Evolutionary conservation across 768 basidiomycete genomes (phyloP), one percentile per base, ranked within the genome.

Genomic region (Boletus tylopilopsis): DNA sequence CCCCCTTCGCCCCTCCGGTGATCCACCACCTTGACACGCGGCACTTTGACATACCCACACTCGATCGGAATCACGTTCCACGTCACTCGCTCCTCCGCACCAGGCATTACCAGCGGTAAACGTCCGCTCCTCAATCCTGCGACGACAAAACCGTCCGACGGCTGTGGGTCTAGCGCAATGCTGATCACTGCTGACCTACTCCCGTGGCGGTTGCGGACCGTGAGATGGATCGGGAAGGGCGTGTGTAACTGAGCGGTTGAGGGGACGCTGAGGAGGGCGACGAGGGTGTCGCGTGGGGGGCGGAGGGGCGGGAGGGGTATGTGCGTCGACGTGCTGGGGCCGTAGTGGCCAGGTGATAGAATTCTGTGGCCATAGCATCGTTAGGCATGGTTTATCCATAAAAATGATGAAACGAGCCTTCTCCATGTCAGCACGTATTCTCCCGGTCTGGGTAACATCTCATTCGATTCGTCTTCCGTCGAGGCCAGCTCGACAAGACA

Each of bases 11-110:
- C 45, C 68, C 74, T 44, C 12, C 86, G 71, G 46, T 78, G 73
- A 32, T 79, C 70, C n/a, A 71, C 58, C 22, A 90, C 80, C 61
- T 71, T 77, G 55, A 92, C 76, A 21, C 70, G 68, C 15, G 90
- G 90, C 19, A 87, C 59, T 52, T 64, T 75, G 41, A 85, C 71
- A 55, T 79, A 71, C 29, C 90, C 90, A 64, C 87, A 89, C 51
- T 87, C 85, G 33, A 90, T 65, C 2, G 90, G 86, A 24, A 90
- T 76, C 27, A 90, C 62, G 24, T 75, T 78, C 86, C 88, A 92
- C 10, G 68, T 68, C 19, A 91, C 44, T 50, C 66, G 74, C 56
- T 82, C 82, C 64, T 90, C 88, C 23, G 75, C 71, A 6, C 84
- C 84, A 0, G 92, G 86, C 36, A 89, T 71, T n/a, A 97, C 70